These are phyloP conservation scores for Boehmeria nivea DNA, from an alignment of 306 rosid species.

Conservation along the genomic window DNA sequence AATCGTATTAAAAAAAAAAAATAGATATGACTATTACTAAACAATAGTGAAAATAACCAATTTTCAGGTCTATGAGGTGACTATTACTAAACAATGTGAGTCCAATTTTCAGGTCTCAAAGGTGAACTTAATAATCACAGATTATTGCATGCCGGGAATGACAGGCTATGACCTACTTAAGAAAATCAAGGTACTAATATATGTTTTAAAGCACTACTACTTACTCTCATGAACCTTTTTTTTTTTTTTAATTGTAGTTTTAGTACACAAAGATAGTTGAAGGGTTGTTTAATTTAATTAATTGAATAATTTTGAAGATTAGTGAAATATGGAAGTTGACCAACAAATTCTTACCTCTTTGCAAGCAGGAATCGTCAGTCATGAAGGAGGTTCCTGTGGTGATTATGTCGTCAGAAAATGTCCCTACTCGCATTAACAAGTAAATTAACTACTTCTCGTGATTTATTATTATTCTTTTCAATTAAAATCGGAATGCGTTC, in stretches of 20 bases:
- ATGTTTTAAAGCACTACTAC: neutral
- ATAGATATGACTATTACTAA: too few species aligned
- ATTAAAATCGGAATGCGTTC: too few species aligned
- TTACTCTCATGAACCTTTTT: neutral
- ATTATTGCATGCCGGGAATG: slow-evolving; percentile 98
- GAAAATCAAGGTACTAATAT: slow-evolving; percentile 64
- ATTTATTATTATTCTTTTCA: too few species aligned
- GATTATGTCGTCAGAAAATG: slow-evolving; percentile 85
- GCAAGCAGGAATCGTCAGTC: slow-evolving; percentile 61
- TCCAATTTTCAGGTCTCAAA: slow-evolving; percentile 52
- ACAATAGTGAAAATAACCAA: too few species aligned
- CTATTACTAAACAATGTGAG: slow-evolving; percentile 58
- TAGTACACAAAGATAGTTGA: neutral
- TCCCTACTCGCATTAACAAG: slow-evolving; percentile 77
- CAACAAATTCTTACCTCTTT: neutral
- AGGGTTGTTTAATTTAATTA: neutral
- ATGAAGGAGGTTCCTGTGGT: slow-evolving; percentile 94
- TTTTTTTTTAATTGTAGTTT: neutral
- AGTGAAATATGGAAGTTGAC: neutral
- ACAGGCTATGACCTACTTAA: slow-evolving; percentile 89
- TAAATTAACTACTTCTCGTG: too few species aligned
- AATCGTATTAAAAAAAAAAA: too few species aligned
- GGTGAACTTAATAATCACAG: slow-evolving; percentile 81
- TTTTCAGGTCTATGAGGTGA: too few species aligned
- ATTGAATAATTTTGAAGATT: neutral